These are phyloP conservation scores for Hippophae rhamnoides DNA, from an alignment of 306 rosid species.

Conservation along the genomic window DNA sequence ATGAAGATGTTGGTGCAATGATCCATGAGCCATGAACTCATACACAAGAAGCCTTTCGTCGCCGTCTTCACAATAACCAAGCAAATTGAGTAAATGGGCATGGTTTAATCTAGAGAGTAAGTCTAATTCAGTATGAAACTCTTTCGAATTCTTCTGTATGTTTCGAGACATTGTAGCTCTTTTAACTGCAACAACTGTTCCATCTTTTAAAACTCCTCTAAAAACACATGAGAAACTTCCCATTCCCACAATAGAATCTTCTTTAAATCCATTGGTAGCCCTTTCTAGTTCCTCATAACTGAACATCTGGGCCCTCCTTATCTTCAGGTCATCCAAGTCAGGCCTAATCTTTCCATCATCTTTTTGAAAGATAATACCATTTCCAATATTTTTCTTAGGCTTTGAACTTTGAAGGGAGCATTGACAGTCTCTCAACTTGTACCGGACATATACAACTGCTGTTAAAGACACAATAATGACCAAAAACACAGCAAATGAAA, in stretches of 20 bases:
- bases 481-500: conserved; percentile 56
- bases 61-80: conserved; percentile 86
- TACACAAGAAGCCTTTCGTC: conserved; percentile 85
- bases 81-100: conserved; percentile 77
- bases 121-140: conserved; percentile 85
- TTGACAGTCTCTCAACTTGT: conserved; percentile 52
- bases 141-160: conserved; percentile 73
- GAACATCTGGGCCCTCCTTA: conserved; percentile 70
- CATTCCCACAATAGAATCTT: conserved; percentile 72
- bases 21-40: conserved; percentile 93
- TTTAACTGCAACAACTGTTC: conserved; percentile 79
- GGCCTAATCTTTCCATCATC: conserved; percentile 51
- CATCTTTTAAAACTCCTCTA: conserved; percentile 67
- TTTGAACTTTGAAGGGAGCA: conserved; percentile 35
- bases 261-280: conserved; percentile 66
- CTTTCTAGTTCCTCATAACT: conserved; percentile 68
- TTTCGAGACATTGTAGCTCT: conserved; percentile 68
- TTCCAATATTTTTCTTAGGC: conserved; percentile 31
- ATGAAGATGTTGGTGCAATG: conserved; percentile 76
- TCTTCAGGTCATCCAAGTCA: conserved; percentile 62
- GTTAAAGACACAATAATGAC: conserved; percentile 53
- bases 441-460: conserved; percentile 58
- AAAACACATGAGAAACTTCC: conserved; percentile 91
- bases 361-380: conserved; percentile 36
- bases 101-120: conserved; percentile 75